Base-by-base conservation (phyloP, 129 eudicot genomes). In the Chrysanthemum seticuspe region DNA sequence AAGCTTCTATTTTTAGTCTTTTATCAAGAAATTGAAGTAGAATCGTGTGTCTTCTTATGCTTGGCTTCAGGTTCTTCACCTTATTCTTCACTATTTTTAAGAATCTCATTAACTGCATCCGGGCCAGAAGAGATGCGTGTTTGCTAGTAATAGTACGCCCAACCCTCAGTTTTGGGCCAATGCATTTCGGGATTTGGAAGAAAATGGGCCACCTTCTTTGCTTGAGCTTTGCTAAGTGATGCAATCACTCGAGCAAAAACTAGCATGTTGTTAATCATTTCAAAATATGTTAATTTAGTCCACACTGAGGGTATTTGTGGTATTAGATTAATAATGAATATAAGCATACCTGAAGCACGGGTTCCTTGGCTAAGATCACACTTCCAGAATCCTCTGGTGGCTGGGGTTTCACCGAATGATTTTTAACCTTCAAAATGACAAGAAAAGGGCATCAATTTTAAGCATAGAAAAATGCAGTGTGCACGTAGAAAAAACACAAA, bases 161-260 rank as follows among this genome's bases (percentile, higher is more conserved):
- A 8, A 97, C 98, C 68, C 93, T 78, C 3, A 93, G 86, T 80
- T 93, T 93, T 13, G 98, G 98, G 10, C 98, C 97, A 90, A 74
- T 93, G 95, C 40, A 85, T 79, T 81, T 90, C 97, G 0, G 98
- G 98, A 79, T 93, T 93, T 3, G 96, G 98, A 74, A 86, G 97
- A 63, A 89, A 93, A 11, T 97, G 89, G 14, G 97, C 98, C 29
- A 93, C 92, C 79, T 93, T 93, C 86, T 93, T 89, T 19, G 91
- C 87, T 68, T 93, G 97, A 31, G 98, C 92, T 81, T 93, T 89
- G 92, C 98, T 93, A 65, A 89, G 87, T 61, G 25, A 23, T 23
- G 96, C 92, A 59, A 81, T 86, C 11, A 92, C 95, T 62, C 97
- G 75, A 13, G 97, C 94, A 84, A 84, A 93, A 93, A 83, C 90